phyloP scores from a whole-genome alignment of 257 asterid genomes.

The Anisodus acutangulus region DNA sequence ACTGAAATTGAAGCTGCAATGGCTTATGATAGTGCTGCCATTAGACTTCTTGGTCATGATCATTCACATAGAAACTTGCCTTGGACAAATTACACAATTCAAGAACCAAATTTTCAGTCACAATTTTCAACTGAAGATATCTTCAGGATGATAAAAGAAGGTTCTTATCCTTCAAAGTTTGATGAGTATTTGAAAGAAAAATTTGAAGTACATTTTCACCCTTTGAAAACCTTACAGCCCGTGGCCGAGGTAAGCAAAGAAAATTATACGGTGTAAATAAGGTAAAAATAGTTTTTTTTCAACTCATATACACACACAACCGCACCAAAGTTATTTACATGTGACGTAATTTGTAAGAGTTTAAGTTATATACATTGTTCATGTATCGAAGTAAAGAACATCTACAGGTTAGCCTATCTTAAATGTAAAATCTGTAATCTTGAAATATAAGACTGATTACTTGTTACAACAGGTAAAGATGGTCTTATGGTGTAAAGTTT shows the following conservation, averaged over 20 bases:
- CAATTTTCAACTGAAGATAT: constrained; percentile 51
- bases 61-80: constrained; percentile 51
- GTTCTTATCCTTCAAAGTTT: constrained; percentile 56
- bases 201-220: constrained; percentile 16
- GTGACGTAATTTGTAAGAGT: neutral
- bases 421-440: too few relatives aligned
- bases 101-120: constrained; percentile 55
- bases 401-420: neutral
- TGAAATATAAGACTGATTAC: neutral
- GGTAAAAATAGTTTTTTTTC: neutral
- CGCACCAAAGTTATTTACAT: too few relatives aligned
- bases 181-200: constrained; percentile 43
- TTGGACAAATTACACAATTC: constrained; percentile 46
- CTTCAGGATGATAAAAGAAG: constrained; percentile 68
- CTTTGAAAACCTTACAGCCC: neutral
- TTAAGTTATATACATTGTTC: neutral
- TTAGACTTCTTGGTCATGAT: constrained; percentile 49
- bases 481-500: neutral
- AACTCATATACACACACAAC: too few relatives aligned
- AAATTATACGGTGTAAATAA: neutral
- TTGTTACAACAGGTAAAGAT: too few relatives aligned
- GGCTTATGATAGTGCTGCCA: constrained; percentile 75
- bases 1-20: constrained; percentile 69
- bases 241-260: neutral
- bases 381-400: neutral